phyloP scores from a whole-genome alignment of 305 asterid genomes.

The Fraxinus nigra region DNA sequence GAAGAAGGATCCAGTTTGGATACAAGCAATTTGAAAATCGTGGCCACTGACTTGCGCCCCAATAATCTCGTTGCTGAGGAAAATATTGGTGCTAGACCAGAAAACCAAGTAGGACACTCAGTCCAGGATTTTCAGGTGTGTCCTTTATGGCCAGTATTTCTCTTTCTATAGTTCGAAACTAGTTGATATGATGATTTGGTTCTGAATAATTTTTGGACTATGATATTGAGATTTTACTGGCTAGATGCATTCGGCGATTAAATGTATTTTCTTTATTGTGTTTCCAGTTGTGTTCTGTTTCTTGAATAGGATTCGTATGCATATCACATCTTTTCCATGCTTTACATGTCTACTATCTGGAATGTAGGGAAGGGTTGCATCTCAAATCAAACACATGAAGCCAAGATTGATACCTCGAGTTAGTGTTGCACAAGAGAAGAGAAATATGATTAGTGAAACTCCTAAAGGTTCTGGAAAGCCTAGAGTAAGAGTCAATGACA shows the following conservation, averaged over 20 bases:
- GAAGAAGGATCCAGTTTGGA: conserved; percentile 30
- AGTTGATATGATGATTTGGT: background rate
- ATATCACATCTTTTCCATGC: background rate
- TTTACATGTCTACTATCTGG: conserved; percentile 3
- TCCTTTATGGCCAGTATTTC: background rate
- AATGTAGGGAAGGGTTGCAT: conserved; percentile 44
- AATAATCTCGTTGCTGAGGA: conserved; percentile 26
- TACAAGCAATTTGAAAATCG: conserved; percentile 12
- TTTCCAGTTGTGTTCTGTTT: background rate
- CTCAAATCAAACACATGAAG: conserved; percentile 29
- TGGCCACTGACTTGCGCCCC: conserved; percentile 11
- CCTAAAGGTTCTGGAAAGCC: conserved; percentile 28
- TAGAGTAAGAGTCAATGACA: conserved; percentile 23
- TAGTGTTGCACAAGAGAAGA: conserved; percentile 31
- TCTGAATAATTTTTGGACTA: background rate
- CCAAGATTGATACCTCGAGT: conserved; percentile 32
- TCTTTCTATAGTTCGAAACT: background rate
- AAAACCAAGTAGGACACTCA: conserved; percentile 19
- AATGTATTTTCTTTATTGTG: background rate
- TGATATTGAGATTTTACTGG: background rate
- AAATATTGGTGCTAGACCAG: conserved; percentile 25
- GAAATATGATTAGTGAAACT: conserved; percentile 25
- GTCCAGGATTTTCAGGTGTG: conserved; percentile 43
- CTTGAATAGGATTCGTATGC: background rate
- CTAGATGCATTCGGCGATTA: background rate